These are phyloP conservation scores for Juncus inflexus DNA, from an alignment of 176 grass and related monocot genomes.

Conservation along the genomic window DNA sequence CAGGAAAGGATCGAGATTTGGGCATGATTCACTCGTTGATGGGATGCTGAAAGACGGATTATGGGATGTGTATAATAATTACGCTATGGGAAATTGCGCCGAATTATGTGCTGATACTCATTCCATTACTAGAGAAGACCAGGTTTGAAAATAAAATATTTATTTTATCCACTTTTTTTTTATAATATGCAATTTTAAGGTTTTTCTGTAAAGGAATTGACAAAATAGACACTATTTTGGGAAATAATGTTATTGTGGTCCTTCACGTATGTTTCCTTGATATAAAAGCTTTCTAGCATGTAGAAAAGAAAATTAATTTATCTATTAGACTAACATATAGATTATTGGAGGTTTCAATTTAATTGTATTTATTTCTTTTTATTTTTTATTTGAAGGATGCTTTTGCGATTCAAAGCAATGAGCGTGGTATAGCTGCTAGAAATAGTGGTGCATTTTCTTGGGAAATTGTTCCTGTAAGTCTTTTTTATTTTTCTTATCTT, in stretches of 20 bases:
- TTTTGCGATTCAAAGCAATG: conserved; percentile 92
- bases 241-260: background rate
- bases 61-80: conserved; percentile 87
- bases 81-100: conserved; percentile 82
- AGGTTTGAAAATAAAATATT: conserved; percentile 36
- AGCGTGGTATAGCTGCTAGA: conserved; percentile 81
- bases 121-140: conserved; percentile 76
- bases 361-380: background rate
- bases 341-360: too few relatives aligned
- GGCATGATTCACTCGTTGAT: conserved; percentile 82
- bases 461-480: conserved; percentile 77
- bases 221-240: background rate
- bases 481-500: conserved; percentile 14
- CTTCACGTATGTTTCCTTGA: background rate
- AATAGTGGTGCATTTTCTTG: conserved; percentile 79
- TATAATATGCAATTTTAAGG: background rate
- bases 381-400: conserved; percentile 50
- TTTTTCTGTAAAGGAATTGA: background rate
- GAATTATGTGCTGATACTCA: conserved; percentile 94
- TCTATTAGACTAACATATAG: too few relatives aligned
- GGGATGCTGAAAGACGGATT: conserved; percentile 93
- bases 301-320: too few relatives aligned
- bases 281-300: background rate
- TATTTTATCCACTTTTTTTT: background rate
- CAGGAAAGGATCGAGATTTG: conserved; percentile 92